A percentile compares a stretch with the other conserved stretches of the same genome.
Evolutionary conservation across 805 yeast genomes (phyloP).

Genomic region (Candida argentea): DNA sequence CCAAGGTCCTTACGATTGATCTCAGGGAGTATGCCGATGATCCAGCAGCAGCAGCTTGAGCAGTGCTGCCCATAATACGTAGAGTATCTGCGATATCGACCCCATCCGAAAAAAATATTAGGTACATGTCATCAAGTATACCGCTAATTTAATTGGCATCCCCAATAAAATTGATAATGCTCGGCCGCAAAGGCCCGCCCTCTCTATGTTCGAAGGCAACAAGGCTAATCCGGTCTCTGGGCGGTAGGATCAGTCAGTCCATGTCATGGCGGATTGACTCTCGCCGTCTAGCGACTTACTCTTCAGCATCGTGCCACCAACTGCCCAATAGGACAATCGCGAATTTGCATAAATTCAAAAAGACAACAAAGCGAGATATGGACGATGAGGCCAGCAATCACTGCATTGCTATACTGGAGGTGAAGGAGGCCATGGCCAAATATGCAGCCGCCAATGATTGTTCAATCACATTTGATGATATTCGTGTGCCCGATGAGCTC

Average conservation of each 20-base stretch:
- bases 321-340: slow-evolving; percentile 4
- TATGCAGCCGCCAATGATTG: slow-evolving; percentile 2
- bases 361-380: slow-evolving; percentile 22
- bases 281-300: too few relatives aligned
- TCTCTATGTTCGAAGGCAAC: too few relatives aligned
- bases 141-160: too few relatives aligned
- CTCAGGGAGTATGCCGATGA: slow-evolving; percentile 48
- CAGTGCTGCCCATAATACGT: too few relatives aligned
- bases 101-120: neutral
- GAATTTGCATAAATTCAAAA: slow-evolving; percentile 6
- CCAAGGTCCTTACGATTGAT: slow-evolving; percentile 66
- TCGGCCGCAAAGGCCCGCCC: too few relatives aligned
- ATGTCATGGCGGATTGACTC: too few relatives aligned
- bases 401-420: slow-evolving; percentile 15
- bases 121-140: too few relatives aligned
- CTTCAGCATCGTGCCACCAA: too few relatives aligned
- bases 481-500: slow-evolving; percentile 12
- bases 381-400: slow-evolving; percentile 18
- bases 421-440: slow-evolving; percentile 11
- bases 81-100: slow-evolving; percentile 1
- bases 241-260: too few relatives aligned
- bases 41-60: too few relatives aligned
- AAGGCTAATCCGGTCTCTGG: too few relatives aligned
- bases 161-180: too few relatives aligned
- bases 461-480: slow-evolving; percentile 7